These are phyloP conservation scores for Arthrobotrys conoides DNA, from an alignment of 2,329 filamentous ascomycete species.

Conservation along the genomic window DNA sequence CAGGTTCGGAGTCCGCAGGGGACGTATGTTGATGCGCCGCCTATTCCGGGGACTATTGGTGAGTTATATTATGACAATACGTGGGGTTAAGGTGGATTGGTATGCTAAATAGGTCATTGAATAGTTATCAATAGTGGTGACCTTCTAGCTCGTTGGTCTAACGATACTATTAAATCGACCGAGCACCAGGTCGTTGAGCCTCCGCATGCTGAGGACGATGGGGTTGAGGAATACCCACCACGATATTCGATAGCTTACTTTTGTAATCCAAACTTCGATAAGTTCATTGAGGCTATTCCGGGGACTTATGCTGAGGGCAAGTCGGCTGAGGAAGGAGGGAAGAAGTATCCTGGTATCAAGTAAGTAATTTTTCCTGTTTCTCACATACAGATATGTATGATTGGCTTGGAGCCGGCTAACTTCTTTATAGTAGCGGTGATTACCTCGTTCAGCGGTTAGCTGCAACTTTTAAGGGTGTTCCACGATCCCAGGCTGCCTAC, in stretches of 20 bases:
- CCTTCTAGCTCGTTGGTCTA: slow-evolving; percentile 87
- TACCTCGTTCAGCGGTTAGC: slow-evolving; percentile 84
- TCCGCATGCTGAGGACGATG: slow-evolving; percentile 72
- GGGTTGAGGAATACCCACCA: slow-evolving; percentile 75
- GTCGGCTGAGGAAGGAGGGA: slow-evolving; percentile 72
- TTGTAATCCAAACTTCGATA: slow-evolving; percentile 86
- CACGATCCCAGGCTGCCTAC: slow-evolving; percentile 48
- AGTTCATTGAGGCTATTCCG: slow-evolving; percentile 82
- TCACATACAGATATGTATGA: not conserved
- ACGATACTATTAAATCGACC: slow-evolving; percentile 91
- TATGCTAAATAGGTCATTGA: too few species aligned
- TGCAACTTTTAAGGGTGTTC: slow-evolving; percentile 71
- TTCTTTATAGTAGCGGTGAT: slow-evolving; percentile 73
- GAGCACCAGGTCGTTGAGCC: slow-evolving; percentile 92
- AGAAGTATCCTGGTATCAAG: slow-evolving; percentile 84
- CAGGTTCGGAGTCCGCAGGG: slow-evolving; percentile 78
- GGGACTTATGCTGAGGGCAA: slow-evolving; percentile 75
- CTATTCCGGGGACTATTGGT: slow-evolving; percentile 77
- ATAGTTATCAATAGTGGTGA: slow-evolving; percentile 91
- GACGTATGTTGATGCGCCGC: slow-evolving; percentile 84
- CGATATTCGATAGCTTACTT: slow-evolving; percentile 94
- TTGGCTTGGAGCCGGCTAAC: slow-evolving; percentile 1
- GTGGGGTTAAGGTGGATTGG: too few species aligned
- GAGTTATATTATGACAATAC: slow-evolving; percentile 12
- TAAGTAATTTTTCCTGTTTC: slow-evolving; percentile 33